Conservation (phyloP, 1,284 basidiomycete genomes). For the Waitea zeae region DNA sequence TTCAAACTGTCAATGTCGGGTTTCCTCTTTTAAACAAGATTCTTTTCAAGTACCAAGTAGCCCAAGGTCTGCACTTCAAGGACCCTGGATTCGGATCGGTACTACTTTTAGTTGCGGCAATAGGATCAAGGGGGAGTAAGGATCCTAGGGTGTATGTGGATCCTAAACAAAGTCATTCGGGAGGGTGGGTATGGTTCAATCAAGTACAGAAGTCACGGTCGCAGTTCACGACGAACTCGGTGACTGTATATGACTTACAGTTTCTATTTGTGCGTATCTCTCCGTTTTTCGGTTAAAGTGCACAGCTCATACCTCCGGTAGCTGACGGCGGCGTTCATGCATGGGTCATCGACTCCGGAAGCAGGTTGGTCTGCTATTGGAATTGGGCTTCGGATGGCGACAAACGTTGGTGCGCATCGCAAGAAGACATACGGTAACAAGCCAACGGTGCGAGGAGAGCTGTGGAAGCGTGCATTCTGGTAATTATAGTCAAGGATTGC, state of each 20-base stretch:
- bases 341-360: conserved; percentile 48
- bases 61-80: conserved; percentile 20
- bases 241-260: conserved; percentile 61
- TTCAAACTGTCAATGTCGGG: conserved; percentile 18
- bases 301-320: no score
- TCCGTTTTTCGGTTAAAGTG: background rate
- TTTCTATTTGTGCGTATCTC: conserved; percentile 25
- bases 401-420: conserved; percentile 52
- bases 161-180: conserved; percentile 21
- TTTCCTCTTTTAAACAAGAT: conserved; percentile 31
- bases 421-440: conserved; percentile 22
- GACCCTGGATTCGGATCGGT: conserved; percentile 28
- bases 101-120: conserved; percentile 32
- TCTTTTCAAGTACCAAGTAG: conserved; percentile 24
- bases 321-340: conserved; percentile 18
- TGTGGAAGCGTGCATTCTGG: conserved; percentile 75
- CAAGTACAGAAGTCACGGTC: conserved; percentile 38
- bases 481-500: no score
- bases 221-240: conserved; percentile 30
- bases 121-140: conserved; percentile 26
- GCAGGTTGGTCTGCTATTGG: conserved; percentile 59
- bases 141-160: conserved; percentile 40
- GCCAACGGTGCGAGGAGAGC: conserved; percentile 36
- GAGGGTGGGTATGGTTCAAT: conserved; percentile 63
- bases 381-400: conserved; percentile 49